Percentiles rank a stretch among this genome's conserved stretches.
phyloP scores from a whole-genome alignment of 2,329 filamentous ascomycete genomes.

The Remersonia thermophila region DNA sequence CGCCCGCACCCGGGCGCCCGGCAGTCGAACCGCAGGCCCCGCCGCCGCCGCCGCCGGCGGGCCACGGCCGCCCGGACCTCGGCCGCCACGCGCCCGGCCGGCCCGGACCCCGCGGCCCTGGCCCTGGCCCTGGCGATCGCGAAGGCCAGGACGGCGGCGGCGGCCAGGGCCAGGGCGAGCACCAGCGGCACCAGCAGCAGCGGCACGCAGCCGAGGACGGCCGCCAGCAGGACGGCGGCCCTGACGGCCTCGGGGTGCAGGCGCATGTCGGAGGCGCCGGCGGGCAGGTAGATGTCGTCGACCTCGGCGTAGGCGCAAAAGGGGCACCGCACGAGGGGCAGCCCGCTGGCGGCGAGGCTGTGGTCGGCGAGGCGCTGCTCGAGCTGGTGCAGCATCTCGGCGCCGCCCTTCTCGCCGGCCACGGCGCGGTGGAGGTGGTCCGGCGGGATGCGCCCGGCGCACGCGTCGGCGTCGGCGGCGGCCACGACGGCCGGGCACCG shows the following conservation, averaged over 20 bases:
- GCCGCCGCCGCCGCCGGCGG: slow-evolving; percentile 56
- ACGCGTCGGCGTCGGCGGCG: slow-evolving; percentile 44
- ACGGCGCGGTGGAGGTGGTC: slow-evolving; percentile 63
- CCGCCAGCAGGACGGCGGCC: slow-evolving; percentile 35
- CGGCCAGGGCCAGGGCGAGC: slow-evolving; percentile 26
- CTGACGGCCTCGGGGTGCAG: slow-evolving; percentile 45
- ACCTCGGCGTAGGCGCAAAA: slow-evolving; percentile 88
- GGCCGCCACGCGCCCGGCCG: slow-evolving; percentile 25
- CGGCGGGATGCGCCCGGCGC: slow-evolving; percentile 58
- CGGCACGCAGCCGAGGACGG: slow-evolving; percentile 42
- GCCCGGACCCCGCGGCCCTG: too few species aligned
- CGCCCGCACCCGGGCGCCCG: slow-evolving; percentile 54
- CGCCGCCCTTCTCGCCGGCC: slow-evolving; percentile 52
- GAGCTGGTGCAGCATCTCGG: slow-evolving; percentile 60
- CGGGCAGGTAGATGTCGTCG: slow-evolving; percentile 59
- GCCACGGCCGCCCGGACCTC: slow-evolving; percentile 49
- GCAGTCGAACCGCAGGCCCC: slow-evolving; percentile 68
- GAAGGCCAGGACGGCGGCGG: too few species aligned
- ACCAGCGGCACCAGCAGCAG: slow-evolving; percentile 26
- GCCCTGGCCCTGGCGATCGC: too few species aligned
- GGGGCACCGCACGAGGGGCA: slow-evolving; percentile 72
- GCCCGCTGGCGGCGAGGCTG: slow-evolving; percentile 55
- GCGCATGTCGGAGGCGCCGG: slow-evolving; percentile 18
- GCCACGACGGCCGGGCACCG: slow-evolving; percentile 61
- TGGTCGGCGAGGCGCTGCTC: slow-evolving; percentile 71